Conservation (phyloP, 768 basidiomycete genomes). For the Trichaptum fuscoviolaceum region DNA sequence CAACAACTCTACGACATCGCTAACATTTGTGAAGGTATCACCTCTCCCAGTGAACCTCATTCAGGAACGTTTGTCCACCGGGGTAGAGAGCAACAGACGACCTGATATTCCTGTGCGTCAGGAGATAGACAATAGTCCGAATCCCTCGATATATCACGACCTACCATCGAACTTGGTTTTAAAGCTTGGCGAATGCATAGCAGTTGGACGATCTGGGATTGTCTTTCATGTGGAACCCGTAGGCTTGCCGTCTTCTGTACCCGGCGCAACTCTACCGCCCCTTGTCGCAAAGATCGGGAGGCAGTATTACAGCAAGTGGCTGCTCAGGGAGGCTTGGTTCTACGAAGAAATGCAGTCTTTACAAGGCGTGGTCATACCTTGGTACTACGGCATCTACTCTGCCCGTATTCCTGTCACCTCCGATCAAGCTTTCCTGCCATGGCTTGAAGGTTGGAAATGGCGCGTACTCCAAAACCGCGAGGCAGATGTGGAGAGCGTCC, state of each 20-base stretch:
- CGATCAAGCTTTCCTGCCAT: not conserved
- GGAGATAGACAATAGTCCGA: not conserved
- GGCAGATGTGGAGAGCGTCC: not conserved
- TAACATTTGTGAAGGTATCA: no score
- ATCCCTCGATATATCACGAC: not conserved
- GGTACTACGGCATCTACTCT: not conserved
- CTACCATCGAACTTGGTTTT: not conserved
- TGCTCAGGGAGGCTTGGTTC: not conserved
- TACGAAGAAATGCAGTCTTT: not conserved
- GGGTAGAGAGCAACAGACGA: not conserved
- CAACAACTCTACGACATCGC: no score
- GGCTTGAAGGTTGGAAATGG: not conserved
- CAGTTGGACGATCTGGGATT: not conserved
- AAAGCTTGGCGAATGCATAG: not conserved
- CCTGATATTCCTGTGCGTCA: not conserved
- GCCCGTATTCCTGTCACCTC: not conserved
- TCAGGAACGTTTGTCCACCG: not conserved
- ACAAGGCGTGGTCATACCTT: not conserved
- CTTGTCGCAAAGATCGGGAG: not conserved
- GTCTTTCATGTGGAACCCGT: not conserved
- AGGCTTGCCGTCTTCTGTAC: not conserved
- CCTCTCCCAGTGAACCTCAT: not conserved
- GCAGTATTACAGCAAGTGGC: not conserved
- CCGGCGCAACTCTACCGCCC: not conserved
- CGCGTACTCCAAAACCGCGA: not conserved